Evolutionary conservation across 441 rosid species (phyloP).

Genomic region (Breynia disticha): DNA sequence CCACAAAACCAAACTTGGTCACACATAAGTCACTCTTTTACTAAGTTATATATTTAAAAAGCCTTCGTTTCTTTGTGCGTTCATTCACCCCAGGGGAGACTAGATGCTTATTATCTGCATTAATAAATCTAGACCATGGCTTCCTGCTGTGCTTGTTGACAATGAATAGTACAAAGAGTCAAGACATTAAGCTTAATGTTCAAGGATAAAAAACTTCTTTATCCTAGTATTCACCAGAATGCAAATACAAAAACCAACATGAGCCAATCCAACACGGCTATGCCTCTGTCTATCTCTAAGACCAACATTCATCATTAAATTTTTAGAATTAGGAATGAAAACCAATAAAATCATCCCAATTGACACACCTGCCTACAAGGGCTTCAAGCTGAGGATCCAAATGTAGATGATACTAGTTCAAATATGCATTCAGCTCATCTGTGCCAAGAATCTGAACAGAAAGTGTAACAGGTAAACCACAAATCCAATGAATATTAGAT

Average conservation of each 20-base stretch:
- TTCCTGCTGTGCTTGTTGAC: constrained; percentile 68
- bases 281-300: not conserved
- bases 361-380: constrained; percentile 70
- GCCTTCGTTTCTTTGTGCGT: not conserved
- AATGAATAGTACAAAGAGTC: not conserved
- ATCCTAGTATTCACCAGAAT: not conserved
- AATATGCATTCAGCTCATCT: constrained; percentile 71
- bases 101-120: constrained; percentile 74
- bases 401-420: constrained; percentile 69
- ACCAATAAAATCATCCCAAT: not conserved
- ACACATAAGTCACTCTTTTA: not conserved
- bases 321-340: not conserved
- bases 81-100: constrained; percentile 67
- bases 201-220: not conserved
- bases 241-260: not conserved
- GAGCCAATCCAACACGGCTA: not conserved
- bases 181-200: not conserved
- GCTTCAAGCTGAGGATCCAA: constrained; percentile 82
- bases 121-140: constrained; percentile 87
- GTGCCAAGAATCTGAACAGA: constrained; percentile 72
- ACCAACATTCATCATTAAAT: not conserved
- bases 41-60: not conserved
- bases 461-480: not conserved
- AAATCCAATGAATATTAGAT: not conserved
- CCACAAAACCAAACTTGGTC: not conserved